Base-by-base conservation (phyloP, 305 asterid genomes). In the Rubia peregrina region DNA sequence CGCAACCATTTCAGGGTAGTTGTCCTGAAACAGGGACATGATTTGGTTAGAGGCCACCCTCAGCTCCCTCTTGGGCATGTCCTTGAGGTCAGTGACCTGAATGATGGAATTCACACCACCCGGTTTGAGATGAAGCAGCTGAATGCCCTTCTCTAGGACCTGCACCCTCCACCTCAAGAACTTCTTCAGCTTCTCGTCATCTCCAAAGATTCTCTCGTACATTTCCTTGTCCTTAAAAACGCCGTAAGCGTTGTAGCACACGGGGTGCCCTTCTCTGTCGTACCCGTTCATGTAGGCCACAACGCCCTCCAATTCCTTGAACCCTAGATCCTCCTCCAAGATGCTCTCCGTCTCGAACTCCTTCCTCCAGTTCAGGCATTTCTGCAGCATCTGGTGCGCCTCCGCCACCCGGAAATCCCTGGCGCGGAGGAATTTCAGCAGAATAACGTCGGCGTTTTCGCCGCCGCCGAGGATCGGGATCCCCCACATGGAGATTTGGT, bases 1-100 rank as follows among this genome's bases (percentile, higher is more conserved):
- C 2, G 96, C 99, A 0, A 94, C 98, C 96, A 94, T 83, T 82
- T 94, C 99, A n/a, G 98, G 99, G 62, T 94, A 94, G 75, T 94
- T 94, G 68, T 94, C 98, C 83, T 94, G 99, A 57, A 94, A 94
- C 6, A 94, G 85, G 0, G 99, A 89, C 16, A 94, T 71, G 22
- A 94, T 94, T 74, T 91, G 98, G 44, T 89, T 89, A 49, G 99
- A 91, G 16, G 95, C 97, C 0, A 77, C 94, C 64, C 99, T 77
- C 6, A 94, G 95, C 78, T 94, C 96, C 72, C 93, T 86, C 48
- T 94, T 94, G 30, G 99, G 99, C 97, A 94, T 94, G 69, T 94
- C 96, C 60, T 91, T 91, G 0, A 94, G 92, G 80, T 94, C 99
- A 38, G 98, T 89, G 6, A 94, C 95, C 76, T 94, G 99, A 60